Conservation (phyloP, 2,329 filamentous ascomycete species). For the Emmonsia crescens region DNA sequence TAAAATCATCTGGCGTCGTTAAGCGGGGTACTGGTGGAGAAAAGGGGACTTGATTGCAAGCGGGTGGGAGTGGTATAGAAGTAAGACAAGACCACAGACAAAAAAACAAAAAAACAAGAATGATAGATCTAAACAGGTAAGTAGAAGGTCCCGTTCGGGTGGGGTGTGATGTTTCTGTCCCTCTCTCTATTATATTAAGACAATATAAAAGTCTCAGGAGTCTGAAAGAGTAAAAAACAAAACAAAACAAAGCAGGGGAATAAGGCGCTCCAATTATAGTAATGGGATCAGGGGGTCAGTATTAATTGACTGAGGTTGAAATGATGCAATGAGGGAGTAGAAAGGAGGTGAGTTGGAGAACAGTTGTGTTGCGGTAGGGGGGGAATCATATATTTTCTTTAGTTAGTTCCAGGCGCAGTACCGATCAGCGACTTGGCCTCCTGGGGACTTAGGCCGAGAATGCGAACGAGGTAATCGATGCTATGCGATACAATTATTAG, state of each 20-base stretch:
- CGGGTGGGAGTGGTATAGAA: not conserved
- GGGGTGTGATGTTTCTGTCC: not conserved
- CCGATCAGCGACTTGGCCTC: slow-evolving; percentile 41
- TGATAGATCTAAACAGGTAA: not conserved
- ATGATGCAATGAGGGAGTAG: not conserved
- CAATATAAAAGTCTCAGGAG: not conserved
- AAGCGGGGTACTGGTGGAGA: no score
- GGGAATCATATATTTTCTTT: not conserved
- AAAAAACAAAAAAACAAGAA: not conserved
- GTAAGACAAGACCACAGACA: not conserved
- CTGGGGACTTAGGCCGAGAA: slow-evolving; percentile 47
- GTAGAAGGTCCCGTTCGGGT: not conserved
- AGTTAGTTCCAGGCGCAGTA: not conserved
- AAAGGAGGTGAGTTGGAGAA: not conserved
- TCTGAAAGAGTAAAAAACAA: not conserved
- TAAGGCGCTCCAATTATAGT: not conserved
- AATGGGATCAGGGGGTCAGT: not conserved
- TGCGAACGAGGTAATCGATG: slow-evolving; percentile 53
- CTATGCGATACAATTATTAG: slow-evolving; percentile 28
- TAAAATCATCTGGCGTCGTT: not conserved
- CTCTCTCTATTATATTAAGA: not conserved
- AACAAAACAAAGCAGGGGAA: not conserved
- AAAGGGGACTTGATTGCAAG: no score
- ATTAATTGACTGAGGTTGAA: not conserved
- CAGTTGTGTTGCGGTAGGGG: no score